Evolutionary conservation across 2,329 filamentous ascomycete species (phyloP), one percentile per base, ranked within the genome.

Genomic region (Capronia epimyces): DNA sequence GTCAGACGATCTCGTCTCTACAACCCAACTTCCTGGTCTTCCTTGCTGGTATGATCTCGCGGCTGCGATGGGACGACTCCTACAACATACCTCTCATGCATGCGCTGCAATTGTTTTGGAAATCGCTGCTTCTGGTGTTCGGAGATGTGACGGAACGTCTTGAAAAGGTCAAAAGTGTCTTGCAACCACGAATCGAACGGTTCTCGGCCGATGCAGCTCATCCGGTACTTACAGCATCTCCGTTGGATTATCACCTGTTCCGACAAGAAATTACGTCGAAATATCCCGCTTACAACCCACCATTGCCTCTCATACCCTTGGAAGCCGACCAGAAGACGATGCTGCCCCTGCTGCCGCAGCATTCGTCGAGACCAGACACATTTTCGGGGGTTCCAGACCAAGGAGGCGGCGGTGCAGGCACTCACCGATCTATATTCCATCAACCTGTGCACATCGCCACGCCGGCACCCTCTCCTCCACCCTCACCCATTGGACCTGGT

Each of bases 361-460:
- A 91, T 54, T 78, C 83, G 1, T 81, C 78, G 31, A 76, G 82
- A 55, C 74, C 75, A 50, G 81, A 77, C 56, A 73, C 86, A 27
- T 77, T 79, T 5, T 71, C 76, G 6, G 71, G 67, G n/a, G 66
- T 70, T 10, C 69, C 64, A 45, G 67, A 65, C n/a, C 71, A 67
- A 15, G 68, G 69, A 9, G 37, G 49, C 12, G 46, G 52, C 31
- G 53, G 57, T 16, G 53, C 70, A 20, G 60, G 66, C 12, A 66
- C 66, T 6, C 73, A 70, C 48, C 68, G 69, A 27, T 96, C 90
- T 0, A 97, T 98, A 63, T 78, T 98, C 21, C 83, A 97, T 65
- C 91, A 97, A 64, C 89, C 93, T 4, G 91, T 98, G 4, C 93
- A 98, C 67, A 98, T 98, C 61, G 93, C 93, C n/a, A 98, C 93